Evolutionary conservation across 75 land plant species (phyloP).

Genomic region (Pinus tabuliformis): DNA sequence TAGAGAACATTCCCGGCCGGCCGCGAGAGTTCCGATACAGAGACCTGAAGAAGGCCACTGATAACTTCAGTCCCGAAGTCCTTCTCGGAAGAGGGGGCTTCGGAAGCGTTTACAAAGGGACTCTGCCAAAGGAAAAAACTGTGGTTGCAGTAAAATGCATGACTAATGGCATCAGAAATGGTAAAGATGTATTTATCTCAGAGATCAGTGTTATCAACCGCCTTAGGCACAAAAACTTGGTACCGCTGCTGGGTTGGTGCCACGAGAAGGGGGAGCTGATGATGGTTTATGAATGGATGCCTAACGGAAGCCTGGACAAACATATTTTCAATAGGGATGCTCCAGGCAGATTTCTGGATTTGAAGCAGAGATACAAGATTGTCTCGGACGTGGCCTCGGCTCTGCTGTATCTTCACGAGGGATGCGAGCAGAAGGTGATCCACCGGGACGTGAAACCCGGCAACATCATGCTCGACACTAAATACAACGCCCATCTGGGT

Average conservation of each 20-base stretch:
- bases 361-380: slow-evolving; percentile 16
- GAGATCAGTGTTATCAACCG: slow-evolving; percentile 36
- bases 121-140: not conserved
- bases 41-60: slow-evolving; percentile 48
- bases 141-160: slow-evolving; percentile 45
- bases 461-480: slow-evolving; percentile 57
- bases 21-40: slow-evolving; percentile 30
- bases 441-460: slow-evolving; percentile 59
- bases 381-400: slow-evolving; percentile 41
- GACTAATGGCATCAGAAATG: slow-evolving; percentile 31
- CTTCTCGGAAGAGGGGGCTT: slow-evolving; percentile 56
- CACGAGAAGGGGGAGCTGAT: slow-evolving; percentile 24
- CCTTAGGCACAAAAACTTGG: slow-evolving; percentile 30
- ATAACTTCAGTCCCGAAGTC: slow-evolving; percentile 29
- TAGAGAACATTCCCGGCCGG: not conserved
- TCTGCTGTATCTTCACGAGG: slow-evolving; percentile 49
- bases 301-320: slow-evolving; percentile 50
- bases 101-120: slow-evolving; percentile 51
- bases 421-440: slow-evolving; percentile 35
- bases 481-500: slow-evolving; percentile 46
- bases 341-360: not conserved
- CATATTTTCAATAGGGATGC: not conserved
- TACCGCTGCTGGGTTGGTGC: slow-evolving; percentile 52
- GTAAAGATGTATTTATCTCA: slow-evolving; percentile 21
- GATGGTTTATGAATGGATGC: slow-evolving; percentile 53